A percentile compares a stretch with the other conserved stretches of the same genome.
Conservation (phyloP, 2,329 filamentous ascomycete genomes). For the Madurella mycetomatis region DNA sequence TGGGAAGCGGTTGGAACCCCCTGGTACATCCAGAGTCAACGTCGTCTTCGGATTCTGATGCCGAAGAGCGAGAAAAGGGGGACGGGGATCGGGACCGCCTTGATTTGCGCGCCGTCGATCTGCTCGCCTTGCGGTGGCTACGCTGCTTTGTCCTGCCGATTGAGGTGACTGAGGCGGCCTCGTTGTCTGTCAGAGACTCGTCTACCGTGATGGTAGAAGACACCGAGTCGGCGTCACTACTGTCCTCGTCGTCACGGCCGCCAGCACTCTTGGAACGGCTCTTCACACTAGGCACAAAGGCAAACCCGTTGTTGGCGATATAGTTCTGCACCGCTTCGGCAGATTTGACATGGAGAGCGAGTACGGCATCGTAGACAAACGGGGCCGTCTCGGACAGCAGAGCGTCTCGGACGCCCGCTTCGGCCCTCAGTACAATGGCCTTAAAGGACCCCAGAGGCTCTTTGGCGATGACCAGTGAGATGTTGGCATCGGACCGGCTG, state of each 20-base stretch:
- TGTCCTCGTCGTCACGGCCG: slow-evolving; percentile 11
- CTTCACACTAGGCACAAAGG: slow-evolving; percentile 13
- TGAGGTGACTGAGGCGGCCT: slow-evolving; percentile 20
- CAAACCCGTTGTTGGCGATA: slow-evolving; percentile 34
- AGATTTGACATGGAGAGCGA: slow-evolving; percentile 36
- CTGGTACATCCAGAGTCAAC: neutral
- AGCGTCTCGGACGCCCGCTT: slow-evolving; percentile 26
- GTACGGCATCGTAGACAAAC: slow-evolving; percentile 32
- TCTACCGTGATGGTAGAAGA: slow-evolving; percentile 16
- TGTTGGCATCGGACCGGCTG: slow-evolving; percentile 13
- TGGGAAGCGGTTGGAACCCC: slow-evolving; percentile 16
- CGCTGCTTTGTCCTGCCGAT: slow-evolving; percentile 7
- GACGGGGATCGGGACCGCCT: slow-evolving; percentile 19
- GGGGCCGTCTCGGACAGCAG: slow-evolving; percentile 32
- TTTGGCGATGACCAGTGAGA: slow-evolving; percentile 26
- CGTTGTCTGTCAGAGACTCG: slow-evolving; percentile 21
- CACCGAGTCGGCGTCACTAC: slow-evolving; percentile 18
- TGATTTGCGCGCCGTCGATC: slow-evolving; percentile 5
- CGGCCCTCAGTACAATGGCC: slow-evolving; percentile 24
- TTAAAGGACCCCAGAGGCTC: slow-evolving; percentile 27
- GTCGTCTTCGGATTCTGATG: slow-evolving; percentile 2
- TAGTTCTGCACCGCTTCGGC: slow-evolving; percentile 36
- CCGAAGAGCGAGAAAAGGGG: slow-evolving; percentile 9
- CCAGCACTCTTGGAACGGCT: neutral
- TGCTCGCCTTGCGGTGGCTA: slow-evolving; percentile 6